Percentiles rank a stretch among this genome's conserved stretches.
Evolutionary conservation across 2,329 filamentous ascomycete species (phyloP).

Genomic region (Huntiella abstrusa): DNA sequence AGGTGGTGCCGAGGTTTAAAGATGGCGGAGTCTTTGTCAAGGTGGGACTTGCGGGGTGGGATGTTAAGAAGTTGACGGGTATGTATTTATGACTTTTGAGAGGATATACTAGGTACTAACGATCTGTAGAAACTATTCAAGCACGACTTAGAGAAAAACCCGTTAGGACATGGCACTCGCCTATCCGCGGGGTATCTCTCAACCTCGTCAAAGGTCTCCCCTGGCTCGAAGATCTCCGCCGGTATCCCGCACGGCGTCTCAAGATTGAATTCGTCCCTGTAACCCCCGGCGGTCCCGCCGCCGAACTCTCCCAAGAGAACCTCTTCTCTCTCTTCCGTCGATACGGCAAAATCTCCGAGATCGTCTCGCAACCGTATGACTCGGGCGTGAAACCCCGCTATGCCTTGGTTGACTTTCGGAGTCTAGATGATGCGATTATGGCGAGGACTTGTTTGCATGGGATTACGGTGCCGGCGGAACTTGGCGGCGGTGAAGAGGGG

Average conservation of each 20-base stretch:
- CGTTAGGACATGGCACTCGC: constrained; percentile 79
- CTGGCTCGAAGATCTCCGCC: constrained; percentile 84
- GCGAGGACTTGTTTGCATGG: constrained; percentile 88
- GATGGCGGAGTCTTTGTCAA: constrained; percentile 92
- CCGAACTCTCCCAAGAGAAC: constrained; percentile 69
- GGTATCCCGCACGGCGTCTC: constrained; percentile 57
- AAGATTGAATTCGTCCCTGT: constrained; percentile 71
- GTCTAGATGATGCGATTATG: constrained; percentile 61
- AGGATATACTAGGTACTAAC: background rate
- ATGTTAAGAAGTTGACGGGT: constrained; percentile 26
- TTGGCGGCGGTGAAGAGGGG: constrained; percentile 55
- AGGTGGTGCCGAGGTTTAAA: constrained; percentile 68
- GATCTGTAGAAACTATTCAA: constrained; percentile 29
- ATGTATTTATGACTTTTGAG: constrained; percentile 3
- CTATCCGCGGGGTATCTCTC: constrained; percentile 51
- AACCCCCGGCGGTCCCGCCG: constrained; percentile 26
- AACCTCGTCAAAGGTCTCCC: constrained; percentile 65
- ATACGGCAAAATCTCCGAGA: constrained; percentile 82
- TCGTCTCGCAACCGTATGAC: constrained; percentile 62
- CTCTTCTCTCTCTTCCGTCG: constrained; percentile 73
- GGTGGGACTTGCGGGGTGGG: constrained; percentile 33
- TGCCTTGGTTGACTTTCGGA: constrained; percentile 59
- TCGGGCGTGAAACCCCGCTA: constrained; percentile 71
- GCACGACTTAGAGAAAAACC: constrained; percentile 48
- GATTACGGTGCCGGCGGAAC: constrained; percentile 46